Evolutionary conservation across 176 grass and related monocot genomes (phyloP), one percentile per base, ranked within the genome.

Genomic region (Avena eriantha): DNA sequence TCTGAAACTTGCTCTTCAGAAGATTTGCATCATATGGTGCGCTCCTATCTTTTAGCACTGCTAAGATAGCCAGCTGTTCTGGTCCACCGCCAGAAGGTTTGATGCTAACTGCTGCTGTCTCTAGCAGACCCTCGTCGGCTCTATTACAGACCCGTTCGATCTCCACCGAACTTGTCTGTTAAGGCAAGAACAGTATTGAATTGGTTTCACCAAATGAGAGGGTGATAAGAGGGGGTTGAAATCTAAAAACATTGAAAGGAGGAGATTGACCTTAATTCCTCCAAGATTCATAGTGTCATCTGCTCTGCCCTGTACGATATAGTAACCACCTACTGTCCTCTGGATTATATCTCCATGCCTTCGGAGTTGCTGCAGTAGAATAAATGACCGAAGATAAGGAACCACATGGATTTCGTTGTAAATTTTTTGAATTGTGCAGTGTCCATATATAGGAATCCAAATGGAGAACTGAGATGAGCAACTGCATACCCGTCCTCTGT

Each of bases 241-340:
- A 41, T 39, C 15, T 41, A 21, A 22, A 69, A 65, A 59, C 4
- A 48, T 66, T 22, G 11, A 69, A 79, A 82, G 35, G 51, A 3
- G 33, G 59, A 75, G 12, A 1, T 16, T 50, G 46, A 98, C 96
- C 96, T 98, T 98, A 81, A 98, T 98, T 65, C 96, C 96, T 76
- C 96, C 96, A 73, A 98, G 93, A 85, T 98, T 98, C 96, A 98
- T 98, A 17, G 93, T 98, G 88, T 98, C 96, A 53, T 98, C 93
- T n/a, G 93, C 91, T 71, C 96, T 95, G 7, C 96, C 96, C 73
- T 91, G 96, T 43, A 95, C 91, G 33, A 98, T 73, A 81, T 94
- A 98, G 79, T 98, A 98, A 53, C 93, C 92, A 80, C 93, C 93
- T 13, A 92, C 88, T 51, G 91, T 98, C 84, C 93, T 98, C 80